These are phyloP conservation scores for Harringtonia aguacate DNA, from an alignment of 2,329 filamentous ascomycete genomes.

Conservation along the genomic window DNA sequence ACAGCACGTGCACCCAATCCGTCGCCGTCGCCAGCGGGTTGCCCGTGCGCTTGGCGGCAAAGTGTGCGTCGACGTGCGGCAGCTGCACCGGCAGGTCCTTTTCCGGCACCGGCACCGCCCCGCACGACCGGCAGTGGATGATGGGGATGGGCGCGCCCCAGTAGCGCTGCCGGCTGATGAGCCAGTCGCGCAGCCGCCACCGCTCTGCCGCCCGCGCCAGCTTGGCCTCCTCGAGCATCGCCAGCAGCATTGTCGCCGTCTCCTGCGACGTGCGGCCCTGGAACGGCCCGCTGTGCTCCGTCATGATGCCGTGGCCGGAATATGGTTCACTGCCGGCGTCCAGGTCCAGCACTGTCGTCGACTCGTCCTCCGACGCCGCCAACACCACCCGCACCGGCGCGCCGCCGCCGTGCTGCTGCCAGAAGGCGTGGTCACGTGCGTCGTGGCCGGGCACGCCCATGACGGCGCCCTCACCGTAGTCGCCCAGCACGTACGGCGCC, in stretches of 20 bases:
- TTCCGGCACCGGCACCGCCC: slow-evolving; percentile 66
- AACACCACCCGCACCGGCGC: slow-evolving; percentile 55
- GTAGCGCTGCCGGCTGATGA: slow-evolving; percentile 85
- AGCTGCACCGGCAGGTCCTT: slow-evolving; percentile 67
- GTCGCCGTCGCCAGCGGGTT: slow-evolving; percentile 65
- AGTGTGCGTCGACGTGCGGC: slow-evolving; percentile 58
- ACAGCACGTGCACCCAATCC: slow-evolving; percentile 65
- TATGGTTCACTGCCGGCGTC: too few species aligned
- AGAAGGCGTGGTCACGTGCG: slow-evolving; percentile 66
- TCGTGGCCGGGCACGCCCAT: slow-evolving; percentile 92
- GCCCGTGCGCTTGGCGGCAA: slow-evolving; percentile 57
- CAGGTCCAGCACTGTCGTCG: slow-evolving; percentile 23
- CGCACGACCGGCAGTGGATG: slow-evolving; percentile 68
- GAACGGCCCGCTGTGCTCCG: slow-evolving; percentile 53
- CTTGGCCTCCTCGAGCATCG: slow-evolving; percentile 39
- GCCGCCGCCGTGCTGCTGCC: slow-evolving; percentile 55
- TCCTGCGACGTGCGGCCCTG: slow-evolving; percentile 51
- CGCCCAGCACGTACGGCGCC: slow-evolving; percentile 74
- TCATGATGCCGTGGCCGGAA: slow-evolving; percentile 57
- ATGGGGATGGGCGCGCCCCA: slow-evolving; percentile 90
- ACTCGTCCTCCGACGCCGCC: slow-evolving; percentile 35
- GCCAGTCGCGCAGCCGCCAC: slow-evolving; percentile 80
- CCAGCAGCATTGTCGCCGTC: slow-evolving; percentile 50
- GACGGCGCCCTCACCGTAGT: slow-evolving; percentile 78
- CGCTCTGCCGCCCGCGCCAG: slow-evolving; percentile 55